Base-by-base conservation (phyloP, 306 rosid species). In the Cucumis hystrix region DNA sequence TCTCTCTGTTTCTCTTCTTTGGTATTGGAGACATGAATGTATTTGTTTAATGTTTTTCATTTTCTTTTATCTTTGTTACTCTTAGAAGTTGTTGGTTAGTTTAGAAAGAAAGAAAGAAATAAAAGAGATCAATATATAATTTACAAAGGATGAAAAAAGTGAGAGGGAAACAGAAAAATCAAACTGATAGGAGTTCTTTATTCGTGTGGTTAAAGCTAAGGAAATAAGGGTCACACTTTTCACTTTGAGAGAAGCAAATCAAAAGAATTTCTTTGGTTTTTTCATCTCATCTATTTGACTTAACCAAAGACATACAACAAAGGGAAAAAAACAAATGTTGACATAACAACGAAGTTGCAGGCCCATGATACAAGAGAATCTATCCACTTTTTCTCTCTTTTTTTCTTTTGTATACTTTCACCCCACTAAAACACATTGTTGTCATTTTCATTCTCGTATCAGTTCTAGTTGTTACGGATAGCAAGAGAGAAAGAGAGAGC, bases 311-410 rank as follows among this genome's bases (percentile, higher is more conserved):
- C n/a, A 70, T 30, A 41, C 56, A 66, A 66, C 14, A 41, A 40
- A 16, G 47, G 51, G 17, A 6, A 70, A 70, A 15, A 5, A 72
- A 49, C n/a, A 21, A 69, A 57, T 60, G 74, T 85, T 69, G 90
- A 84, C 81, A 85, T 14, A 79, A 84, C 85, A 80, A 89, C 73
- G 79, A 66, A 47, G 71, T 78, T 78, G 55, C 72, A 74, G 54
- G 85, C 57, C 80, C 81, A 79, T 84, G 85, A 78, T 85, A 84
- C 87, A 83, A 89, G 43, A 80, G 86, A 86, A 85, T 86, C 83
- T 87, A 35, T 67, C 58, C 69, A 6, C 14, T 18, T 70, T 55
- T 55, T n/a, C 47, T 28, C 79, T 68, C 77, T 78, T 73, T 18
- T 80, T 54, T 80, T 72, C 85, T 25, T 63, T 16, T 64, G 76